Evolutionary conservation across 2,329 filamentous ascomycete species (phyloP), one percentile per base, ranked within the genome.

Genomic region (Colletotrichum spaethianum): DNA sequence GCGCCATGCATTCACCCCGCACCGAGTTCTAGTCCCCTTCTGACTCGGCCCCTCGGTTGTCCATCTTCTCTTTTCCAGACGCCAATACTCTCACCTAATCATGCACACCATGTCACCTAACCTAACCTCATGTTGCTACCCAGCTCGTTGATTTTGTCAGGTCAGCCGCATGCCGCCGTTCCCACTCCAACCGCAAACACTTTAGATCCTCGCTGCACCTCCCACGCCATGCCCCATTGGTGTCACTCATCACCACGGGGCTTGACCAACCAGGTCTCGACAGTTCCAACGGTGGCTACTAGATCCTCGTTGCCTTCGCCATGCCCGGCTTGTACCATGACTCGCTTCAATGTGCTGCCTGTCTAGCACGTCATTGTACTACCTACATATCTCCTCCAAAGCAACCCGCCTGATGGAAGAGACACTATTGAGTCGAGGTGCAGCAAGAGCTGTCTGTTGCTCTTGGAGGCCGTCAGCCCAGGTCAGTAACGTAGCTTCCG

Each of bases 121-220:
- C 28, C 42, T n/a, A n/a, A n/a, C n/a, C n/a, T n/a, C n/a, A n/a
- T n/a, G n/a, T 33, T 36, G 42, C 38, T 57, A 23, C 11, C 12
- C 26, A 20, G 57, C 50, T 71, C 36, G 38, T 42, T 44, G 36
- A 18, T 36, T 42, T 31, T 20, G 9, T 38, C 50, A 63, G 31
- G 57, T 52, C 68, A 14, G 52, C 66, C 64, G 67, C 57, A 42
- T 68, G 64, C 52, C 57, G 46, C 50, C 33, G 26, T 57, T 52
- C 42, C 52, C 64, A 63, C 57, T 48, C 46, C 28, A 11, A 26
- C 64, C 59, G 69, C 64, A 68, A 57, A 53, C 69, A 63, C 64
- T 63, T 57, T 63, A 53, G 64, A 63, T 53, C 55, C 56, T 68
- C 36, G 26, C 53, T 28, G 57, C 64, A 52, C 26, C 44, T 68